These are phyloP conservation scores for Rhipidocladum racemiflorum DNA, from an alignment of 176 grass and related monocot genomes.

Conservation along the genomic window DNA sequence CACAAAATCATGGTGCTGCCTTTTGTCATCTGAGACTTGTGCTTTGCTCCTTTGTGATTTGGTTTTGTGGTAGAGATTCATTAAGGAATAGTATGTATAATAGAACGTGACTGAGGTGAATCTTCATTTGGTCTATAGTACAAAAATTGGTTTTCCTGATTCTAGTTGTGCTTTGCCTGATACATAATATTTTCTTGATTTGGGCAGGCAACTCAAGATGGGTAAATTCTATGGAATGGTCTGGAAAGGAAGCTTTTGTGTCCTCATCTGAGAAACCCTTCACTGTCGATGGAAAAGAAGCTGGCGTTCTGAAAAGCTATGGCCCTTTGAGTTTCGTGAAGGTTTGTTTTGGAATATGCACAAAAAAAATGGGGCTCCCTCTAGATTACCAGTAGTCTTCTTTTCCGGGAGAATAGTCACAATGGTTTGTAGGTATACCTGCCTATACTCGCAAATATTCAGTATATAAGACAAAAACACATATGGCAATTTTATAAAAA, in stretches of 20 bases:
- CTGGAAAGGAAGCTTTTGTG: constrained; percentile 66
- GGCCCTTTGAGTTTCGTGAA: constrained; percentile 90
- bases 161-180: not conserved
- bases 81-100: not conserved
- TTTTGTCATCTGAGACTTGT: not conserved
- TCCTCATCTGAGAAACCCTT: constrained; percentile 60
- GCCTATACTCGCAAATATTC: not conserved
- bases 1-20: not conserved
- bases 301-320: constrained; percentile 72
- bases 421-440: not conserved
- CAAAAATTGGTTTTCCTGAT: not conserved
- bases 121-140: not conserved
- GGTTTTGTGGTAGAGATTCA: not conserved
- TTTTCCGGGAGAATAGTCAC: not conserved
- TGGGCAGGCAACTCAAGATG: constrained; percentile 84
- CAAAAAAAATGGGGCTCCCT: not conserved
- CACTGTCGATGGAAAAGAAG: constrained; percentile 66
- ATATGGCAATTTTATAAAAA: not conserved
- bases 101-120: not conserved
- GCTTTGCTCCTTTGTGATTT: not conserved
- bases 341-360: constrained; percentile 32
- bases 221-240: constrained; percentile 95
- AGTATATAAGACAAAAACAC: not conserved
- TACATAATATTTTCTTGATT: constrained; percentile 3
- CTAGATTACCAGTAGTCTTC: not conserved